Evolutionary conservation across 2,329 filamentous ascomycete genomes (phyloP).

Genomic region (Penicillium fuscoglaucum): DNA sequence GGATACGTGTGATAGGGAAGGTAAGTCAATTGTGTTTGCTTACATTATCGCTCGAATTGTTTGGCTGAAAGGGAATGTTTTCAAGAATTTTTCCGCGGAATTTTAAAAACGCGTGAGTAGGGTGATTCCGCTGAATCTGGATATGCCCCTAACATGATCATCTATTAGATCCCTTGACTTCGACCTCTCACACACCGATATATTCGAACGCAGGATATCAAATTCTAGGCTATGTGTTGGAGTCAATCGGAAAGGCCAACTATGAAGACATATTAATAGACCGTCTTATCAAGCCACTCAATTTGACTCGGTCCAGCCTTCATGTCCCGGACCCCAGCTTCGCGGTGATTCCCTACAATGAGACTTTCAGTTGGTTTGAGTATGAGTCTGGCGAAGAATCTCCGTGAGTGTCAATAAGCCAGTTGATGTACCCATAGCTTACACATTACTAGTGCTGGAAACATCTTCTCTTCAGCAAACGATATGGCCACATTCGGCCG

Average conservation of each 20-base stretch:
- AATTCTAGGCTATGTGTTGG: slow-evolving; percentile 41
- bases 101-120: slow-evolving; percentile 28
- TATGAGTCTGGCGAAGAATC: slow-evolving; percentile 43
- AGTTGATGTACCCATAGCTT: background rate
- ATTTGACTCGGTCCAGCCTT: slow-evolving; percentile 38
- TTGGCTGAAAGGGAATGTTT: background rate
- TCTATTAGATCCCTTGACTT: slow-evolving; percentile 28
- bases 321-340: slow-evolving; percentile 15
- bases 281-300: slow-evolving; percentile 42
- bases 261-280: slow-evolving; percentile 39
- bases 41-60: background rate
- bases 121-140: too few species aligned
- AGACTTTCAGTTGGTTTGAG: slow-evolving; percentile 33
- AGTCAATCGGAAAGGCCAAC: slow-evolving; percentile 40
- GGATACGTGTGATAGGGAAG: slow-evolving; percentile 8
- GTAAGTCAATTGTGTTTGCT: slow-evolving; percentile 5
- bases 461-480: slow-evolving; percentile 47
- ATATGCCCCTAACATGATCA: background rate
- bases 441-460: slow-evolving; percentile 37
- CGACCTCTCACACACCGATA: slow-evolving; percentile 32
- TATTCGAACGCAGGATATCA: slow-evolving; percentile 43
- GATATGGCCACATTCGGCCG: slow-evolving; percentile 49
- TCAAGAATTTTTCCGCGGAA: slow-evolving; percentile 39
- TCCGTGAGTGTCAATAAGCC: slow-evolving; percentile 35
- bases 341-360: slow-evolving; percentile 41